phyloP scores from a whole-genome alignment of 257 asterid species.

The Coffea canephora region DNA sequence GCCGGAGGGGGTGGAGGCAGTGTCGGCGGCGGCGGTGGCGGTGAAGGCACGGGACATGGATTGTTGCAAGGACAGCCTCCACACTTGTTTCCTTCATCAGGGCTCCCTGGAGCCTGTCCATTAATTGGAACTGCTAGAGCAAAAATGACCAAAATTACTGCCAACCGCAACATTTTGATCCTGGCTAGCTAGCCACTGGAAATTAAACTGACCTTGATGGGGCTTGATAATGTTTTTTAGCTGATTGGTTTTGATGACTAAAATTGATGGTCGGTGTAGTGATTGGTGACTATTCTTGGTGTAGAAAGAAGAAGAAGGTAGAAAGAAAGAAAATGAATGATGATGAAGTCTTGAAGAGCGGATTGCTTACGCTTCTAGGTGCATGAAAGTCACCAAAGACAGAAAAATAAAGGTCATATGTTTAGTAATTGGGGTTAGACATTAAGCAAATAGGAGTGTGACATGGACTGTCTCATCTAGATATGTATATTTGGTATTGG shows the following conservation, averaged over 20 bases:
- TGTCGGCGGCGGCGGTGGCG: slow-evolving; percentile 29
- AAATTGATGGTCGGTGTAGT: neutral
- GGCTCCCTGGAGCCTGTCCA: slow-evolving; percentile 30
- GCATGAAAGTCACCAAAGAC: neutral
- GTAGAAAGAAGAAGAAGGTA: neutral
- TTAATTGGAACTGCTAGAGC: slow-evolving; percentile 1
- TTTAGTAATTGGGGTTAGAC: neutral
- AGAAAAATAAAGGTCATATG: neutral
- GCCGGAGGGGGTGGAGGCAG: slow-evolving; percentile 30
- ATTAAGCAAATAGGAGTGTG: slow-evolving; percentile 12
- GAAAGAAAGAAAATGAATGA: neutral
- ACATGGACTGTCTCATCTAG: slow-evolving; percentile 4
- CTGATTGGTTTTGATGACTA: neutral
- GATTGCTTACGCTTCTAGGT: neutral
- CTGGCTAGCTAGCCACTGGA: neutral
- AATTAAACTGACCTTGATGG: neutral
- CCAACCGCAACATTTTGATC: slow-evolving; percentile 15
- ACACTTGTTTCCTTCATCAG: slow-evolving; percentile 56
- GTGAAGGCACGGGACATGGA: slow-evolving; percentile 49
- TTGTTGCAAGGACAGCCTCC: slow-evolving; percentile 71
- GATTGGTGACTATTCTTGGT: too few species aligned
- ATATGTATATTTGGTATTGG: slow-evolving; percentile 16
- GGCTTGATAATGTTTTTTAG: neutral
- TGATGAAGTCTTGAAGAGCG: neutral
- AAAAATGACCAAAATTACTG: slow-evolving; percentile 17